phyloP scores from a whole-genome alignment of 2,329 filamentous ascomycete genomes.

The Plenodomus tracheiphilus region DNA sequence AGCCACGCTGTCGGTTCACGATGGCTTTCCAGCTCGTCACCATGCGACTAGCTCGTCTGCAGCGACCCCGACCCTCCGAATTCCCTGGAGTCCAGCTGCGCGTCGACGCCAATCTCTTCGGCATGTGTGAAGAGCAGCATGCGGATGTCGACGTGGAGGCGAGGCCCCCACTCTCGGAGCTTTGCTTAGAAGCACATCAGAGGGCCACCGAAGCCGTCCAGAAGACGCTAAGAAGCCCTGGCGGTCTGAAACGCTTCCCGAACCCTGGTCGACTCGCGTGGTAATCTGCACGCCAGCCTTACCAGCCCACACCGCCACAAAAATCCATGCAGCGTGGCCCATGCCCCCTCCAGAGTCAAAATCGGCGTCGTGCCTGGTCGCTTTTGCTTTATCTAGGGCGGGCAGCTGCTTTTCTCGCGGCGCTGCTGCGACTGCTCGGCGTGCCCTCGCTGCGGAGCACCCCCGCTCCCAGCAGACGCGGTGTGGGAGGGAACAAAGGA shows the following conservation, averaged over 20 bases:
- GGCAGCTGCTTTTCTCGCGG: constrained; percentile 12
- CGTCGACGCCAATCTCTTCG: constrained; percentile 9
- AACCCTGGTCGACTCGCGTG: constrained; percentile 44
- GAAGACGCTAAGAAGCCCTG: constrained; percentile 42
- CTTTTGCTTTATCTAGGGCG: constrained; percentile 19
- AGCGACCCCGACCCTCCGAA: constrained; percentile 14
- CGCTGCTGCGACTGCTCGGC: constrained; percentile 5
- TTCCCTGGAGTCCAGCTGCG: constrained; percentile 19
- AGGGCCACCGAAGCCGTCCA: constrained; percentile 22
- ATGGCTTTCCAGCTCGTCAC: constrained; percentile 3
- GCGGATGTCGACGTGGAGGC: constrained; percentile 10
- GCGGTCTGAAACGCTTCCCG: constrained; percentile 38
- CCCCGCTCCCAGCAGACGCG: constrained; percentile 14
- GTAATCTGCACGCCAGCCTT: constrained; percentile 43
- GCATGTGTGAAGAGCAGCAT: constrained; percentile 5
- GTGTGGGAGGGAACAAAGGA: not conserved
- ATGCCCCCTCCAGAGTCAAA: not conserved
- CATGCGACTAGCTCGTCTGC: constrained; percentile 7
- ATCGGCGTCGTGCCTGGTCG: constrained; percentile 37
- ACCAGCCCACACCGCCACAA: constrained; percentile 36
- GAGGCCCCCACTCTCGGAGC: constrained; percentile 26
- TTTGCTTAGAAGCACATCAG: constrained; percentile 34
- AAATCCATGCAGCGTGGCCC: not conserved
- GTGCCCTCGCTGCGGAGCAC: not conserved
- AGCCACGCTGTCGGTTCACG: constrained; percentile 6